Evolutionary conservation across 2,329 filamentous ascomycete species (phyloP).

Genomic region (Penicillium janthinellum): DNA sequence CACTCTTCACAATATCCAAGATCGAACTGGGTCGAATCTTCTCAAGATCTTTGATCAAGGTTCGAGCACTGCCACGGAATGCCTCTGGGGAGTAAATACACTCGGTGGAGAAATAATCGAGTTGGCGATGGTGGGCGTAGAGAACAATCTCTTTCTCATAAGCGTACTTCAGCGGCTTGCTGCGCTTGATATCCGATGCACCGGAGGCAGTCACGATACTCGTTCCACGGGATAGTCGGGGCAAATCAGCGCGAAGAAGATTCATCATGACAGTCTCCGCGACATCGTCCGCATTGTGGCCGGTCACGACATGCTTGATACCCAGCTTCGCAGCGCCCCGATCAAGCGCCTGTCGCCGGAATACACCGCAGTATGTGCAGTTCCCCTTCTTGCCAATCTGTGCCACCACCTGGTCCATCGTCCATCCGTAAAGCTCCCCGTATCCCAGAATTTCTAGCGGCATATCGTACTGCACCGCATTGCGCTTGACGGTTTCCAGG

Average conservation of each 20-base stretch:
- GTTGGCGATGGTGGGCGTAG: constrained; percentile 93
- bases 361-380: constrained; percentile 98
- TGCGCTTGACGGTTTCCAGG: constrained; percentile 92
- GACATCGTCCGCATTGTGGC: constrained; percentile 96
- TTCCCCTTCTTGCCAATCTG: constrained; percentile 97
- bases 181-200: constrained; percentile 86
- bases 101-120: constrained; percentile 98
- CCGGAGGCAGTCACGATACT: constrained; percentile 80
- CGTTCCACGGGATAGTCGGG: constrained; percentile 82
- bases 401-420: constrained; percentile 97
- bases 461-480: constrained; percentile 89
- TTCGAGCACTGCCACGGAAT: constrained; percentile 87
- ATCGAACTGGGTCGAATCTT: constrained; percentile 92
- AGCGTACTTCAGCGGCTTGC: constrained; percentile 95
- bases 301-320: constrained; percentile 92
- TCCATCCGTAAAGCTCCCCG: constrained; percentile 94
- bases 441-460: constrained; percentile 90
- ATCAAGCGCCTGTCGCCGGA: constrained; percentile 89
- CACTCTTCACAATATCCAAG: constrained; percentile 88
- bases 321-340: constrained; percentile 83
- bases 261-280: constrained; percentile 99
- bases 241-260: constrained; percentile 83
- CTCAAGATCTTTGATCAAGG: constrained; percentile 92
- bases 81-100: constrained; percentile 98
- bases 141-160: constrained; percentile 99